These are phyloP conservation scores for Rhizophora mangle DNA, from an alignment of 345 rosid genomes.

Conservation along the genomic window DNA sequence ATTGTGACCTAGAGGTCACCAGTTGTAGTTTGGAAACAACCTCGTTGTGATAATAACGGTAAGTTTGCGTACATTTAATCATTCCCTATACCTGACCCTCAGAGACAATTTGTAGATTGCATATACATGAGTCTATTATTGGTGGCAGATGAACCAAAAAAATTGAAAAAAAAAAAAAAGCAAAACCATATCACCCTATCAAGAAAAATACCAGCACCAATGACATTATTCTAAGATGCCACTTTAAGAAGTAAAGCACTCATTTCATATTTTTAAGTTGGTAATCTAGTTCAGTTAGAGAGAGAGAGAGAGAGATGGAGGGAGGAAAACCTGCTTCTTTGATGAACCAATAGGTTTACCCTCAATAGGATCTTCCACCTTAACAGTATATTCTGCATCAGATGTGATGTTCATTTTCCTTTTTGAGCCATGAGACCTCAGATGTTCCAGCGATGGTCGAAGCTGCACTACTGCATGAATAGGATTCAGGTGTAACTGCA, in stretches of 20 bases:
- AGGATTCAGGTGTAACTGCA: conserved; percentile 90
- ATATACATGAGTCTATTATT: too few relatives aligned
- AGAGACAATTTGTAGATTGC: too few relatives aligned
- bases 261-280: too few relatives aligned
- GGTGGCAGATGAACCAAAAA: neutral
- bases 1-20: too few relatives aligned
- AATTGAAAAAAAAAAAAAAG: too few relatives aligned
- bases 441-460: conserved; percentile 59
- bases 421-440: conserved; percentile 34
- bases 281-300: neutral
- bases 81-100: too few relatives aligned
- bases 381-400: conserved; percentile 33
- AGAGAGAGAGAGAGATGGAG: neutral
- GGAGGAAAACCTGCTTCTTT: conserved; percentile 54
- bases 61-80: too few relatives aligned
- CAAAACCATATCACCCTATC: neutral
- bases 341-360: conserved; percentile 45
- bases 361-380: conserved; percentile 36
- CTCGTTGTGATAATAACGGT: too few relatives aligned
- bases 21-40: too few relatives aligned
- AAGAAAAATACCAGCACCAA: neutral
- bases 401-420: conserved; percentile 37
- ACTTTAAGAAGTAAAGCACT: neutral
- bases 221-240: neutral
- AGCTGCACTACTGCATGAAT: conserved; percentile 82